Conservation (phyloP, 1,284 basidiomycete species). For the Malassezia japonica region DNA sequence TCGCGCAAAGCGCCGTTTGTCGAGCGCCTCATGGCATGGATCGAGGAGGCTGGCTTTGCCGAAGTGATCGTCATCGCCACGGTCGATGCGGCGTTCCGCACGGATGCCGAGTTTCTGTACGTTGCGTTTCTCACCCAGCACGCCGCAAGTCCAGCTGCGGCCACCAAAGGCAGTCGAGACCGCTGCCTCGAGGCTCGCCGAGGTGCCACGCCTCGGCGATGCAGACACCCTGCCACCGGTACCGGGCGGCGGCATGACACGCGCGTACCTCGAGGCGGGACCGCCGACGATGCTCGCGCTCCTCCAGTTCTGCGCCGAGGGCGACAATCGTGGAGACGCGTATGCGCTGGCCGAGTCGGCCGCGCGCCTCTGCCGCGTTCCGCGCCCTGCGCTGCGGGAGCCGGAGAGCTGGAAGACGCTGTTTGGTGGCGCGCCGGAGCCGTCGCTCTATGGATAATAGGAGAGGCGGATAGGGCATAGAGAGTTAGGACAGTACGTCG, state of each 20-base stretch:
- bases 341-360: conserved; percentile 15
- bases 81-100: conserved; percentile 31
- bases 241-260: conserved; percentile 22
- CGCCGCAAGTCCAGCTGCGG: conserved; percentile 15
- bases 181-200: no score
- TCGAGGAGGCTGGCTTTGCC: conserved; percentile 13
- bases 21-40: conserved; percentile 12
- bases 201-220: background rate
- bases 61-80: conserved; percentile 18
- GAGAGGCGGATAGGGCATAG: no score
- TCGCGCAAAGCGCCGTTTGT: conserved; percentile 8
- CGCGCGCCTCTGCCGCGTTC: background rate
- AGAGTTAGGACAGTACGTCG: background rate
- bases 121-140: conserved; percentile 9
- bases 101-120: conserved; percentile 25
- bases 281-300: conserved; percentile 13
- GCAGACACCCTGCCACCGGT: conserved; percentile 20
- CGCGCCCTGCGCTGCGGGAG: background rate
- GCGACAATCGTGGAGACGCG: conserved; percentile 36
- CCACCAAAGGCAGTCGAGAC: background rate
- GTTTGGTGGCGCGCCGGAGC: conserved; percentile 3
- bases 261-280: conserved; percentile 15
- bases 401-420: conserved; percentile 11
- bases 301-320: conserved; percentile 34
- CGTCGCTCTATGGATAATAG: conserved; percentile 9